phyloP scores from a whole-genome alignment of 768 basidiomycete genomes.

The Tricholoma saponaceum region DNA sequence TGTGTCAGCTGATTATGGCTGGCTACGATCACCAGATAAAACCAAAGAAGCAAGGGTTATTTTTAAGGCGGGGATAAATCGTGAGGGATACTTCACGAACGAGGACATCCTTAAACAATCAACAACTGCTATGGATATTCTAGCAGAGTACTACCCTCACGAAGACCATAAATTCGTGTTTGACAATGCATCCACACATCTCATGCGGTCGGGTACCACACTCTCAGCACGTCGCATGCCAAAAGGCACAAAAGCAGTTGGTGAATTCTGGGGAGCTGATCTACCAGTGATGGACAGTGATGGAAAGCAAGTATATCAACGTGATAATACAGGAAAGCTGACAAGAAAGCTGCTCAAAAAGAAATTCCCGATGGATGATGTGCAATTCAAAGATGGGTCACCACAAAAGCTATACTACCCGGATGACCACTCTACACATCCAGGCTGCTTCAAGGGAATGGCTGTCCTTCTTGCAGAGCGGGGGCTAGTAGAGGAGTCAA shows the following conservation, averaged over 20 bases:
- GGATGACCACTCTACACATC: too few relatives aligned
- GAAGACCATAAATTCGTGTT: constrained; percentile 16
- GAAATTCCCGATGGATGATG: not conserved
- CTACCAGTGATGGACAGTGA: not conserved
- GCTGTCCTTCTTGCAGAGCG: too few relatives aligned
- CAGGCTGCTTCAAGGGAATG: too few relatives aligned
- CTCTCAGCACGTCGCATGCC: constrained; percentile 5
- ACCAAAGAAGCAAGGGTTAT: constrained; percentile 11
- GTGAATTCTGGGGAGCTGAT: not conserved
- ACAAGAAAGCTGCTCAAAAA: not conserved
- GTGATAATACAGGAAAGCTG: not conserved
- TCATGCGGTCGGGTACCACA: constrained; percentile 10
- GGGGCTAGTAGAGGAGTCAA: too few relatives aligned
- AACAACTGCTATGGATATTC: constrained; percentile 19
- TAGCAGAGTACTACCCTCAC: constrained; percentile 16
- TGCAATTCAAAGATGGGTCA: too few relatives aligned
- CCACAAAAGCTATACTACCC: too few relatives aligned
- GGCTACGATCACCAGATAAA: constrained; percentile 19
- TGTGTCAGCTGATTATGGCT: constrained; percentile 27
- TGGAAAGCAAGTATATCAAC: constrained; percentile 1
- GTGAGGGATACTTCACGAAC: constrained; percentile 24
- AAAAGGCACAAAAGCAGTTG: not conserved
- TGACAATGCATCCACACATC: constrained; percentile 25
- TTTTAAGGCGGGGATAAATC: constrained; percentile 21
- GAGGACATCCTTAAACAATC: constrained; percentile 21